Base-by-base conservation (phyloP, 2,329 filamentous ascomycete genomes). In the Penicillium sp. region DNA sequence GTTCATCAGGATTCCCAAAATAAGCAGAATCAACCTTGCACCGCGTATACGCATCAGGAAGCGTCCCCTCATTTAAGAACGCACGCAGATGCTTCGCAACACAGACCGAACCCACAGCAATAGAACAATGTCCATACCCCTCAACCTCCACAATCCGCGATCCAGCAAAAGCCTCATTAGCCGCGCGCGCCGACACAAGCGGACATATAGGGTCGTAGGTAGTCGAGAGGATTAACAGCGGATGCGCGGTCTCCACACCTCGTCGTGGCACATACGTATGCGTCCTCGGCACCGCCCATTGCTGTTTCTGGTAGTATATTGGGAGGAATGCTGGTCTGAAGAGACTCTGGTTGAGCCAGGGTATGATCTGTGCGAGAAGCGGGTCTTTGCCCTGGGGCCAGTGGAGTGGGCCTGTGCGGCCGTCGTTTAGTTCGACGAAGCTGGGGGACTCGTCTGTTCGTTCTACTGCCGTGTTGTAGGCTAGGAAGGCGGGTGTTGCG, bases 131-230 rank as follows among this genome's bases (percentile, higher is more conserved):
- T 0, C 65, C 65, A 43, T 65, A 66, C 1, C 58, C 65, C n/a
- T 64, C 53, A 21, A 67, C 61, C 45, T 67, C 65, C 21, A 68
- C 55, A 35, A 68, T 44, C 25, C 57, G 62, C 23, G 66, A 66
- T 17, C 57, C 66, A 29, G 60, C 58, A 48, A 68, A 68, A 27
- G 59, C 65, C 29, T 62, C 57, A 33, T 68, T 62, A 2, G 64
- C 66, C 43, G 61, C 61, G 42, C 54, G 57, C 8, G 65, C 66
- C 4, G 64, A 59, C 5, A 55, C 33, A 8, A 68, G 60, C 12
- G 65, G 65, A 49, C 61, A 66, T 1, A 68, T 62, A 3, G 65
- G 62, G 55, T 66, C 65, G 8, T 60, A 67, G 2, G 62, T 67
- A 19, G 65, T 68, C 8, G 63, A 67, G 1, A 68, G 48, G 13